Conservation (phyloP, 805 yeast genomes). For the Pichia pseudocactophila region DNA sequence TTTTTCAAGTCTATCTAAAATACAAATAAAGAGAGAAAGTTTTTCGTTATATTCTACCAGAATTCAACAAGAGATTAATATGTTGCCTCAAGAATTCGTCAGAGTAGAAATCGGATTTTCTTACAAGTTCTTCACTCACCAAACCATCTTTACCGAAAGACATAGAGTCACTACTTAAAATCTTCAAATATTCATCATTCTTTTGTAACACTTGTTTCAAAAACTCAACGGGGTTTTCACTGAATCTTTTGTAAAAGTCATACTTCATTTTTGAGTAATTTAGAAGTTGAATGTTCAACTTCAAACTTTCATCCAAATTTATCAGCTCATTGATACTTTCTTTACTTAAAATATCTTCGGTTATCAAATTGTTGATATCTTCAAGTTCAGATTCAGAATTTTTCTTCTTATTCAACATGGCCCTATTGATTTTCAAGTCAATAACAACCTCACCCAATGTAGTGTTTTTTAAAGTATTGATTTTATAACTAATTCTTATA, state of each 20-base stretch:
- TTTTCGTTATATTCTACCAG: slow-evolving; percentile 33
- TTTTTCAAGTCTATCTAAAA: too few species aligned
- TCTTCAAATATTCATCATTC: slow-evolving; percentile 77
- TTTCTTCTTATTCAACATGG: slow-evolving; percentile 32
- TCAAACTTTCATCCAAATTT: slow-evolving; percentile 29
- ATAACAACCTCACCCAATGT: slow-evolving; percentile 73
- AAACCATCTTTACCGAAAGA: slow-evolving; percentile 26
- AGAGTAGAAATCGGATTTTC: slow-evolving; percentile 74
- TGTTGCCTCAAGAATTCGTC: slow-evolving; percentile 75
- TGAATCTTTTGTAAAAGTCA: slow-evolving; percentile 65
- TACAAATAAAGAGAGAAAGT: not conserved
- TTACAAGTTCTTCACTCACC: slow-evolving; percentile 73
- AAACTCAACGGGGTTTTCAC: slow-evolving; percentile 70
- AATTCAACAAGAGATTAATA: slow-evolving; percentile 62
- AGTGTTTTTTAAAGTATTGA: slow-evolving; percentile 67
- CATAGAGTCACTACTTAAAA: slow-evolving; percentile 66
- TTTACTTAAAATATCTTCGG: slow-evolving; percentile 36
- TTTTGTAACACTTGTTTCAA: slow-evolving; percentile 67
- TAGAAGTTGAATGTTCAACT: slow-evolving; percentile 42
- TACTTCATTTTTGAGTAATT: slow-evolving; percentile 56
- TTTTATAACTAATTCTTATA: slow-evolving; percentile 61
- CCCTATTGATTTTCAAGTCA: slow-evolving; percentile 55
- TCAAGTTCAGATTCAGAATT: slow-evolving; percentile 28
- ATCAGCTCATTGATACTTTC: slow-evolving; percentile 31
- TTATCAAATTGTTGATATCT: slow-evolving; percentile 35